These are phyloP conservation scores for Amauroascus niger DNA, from an alignment of 2,329 filamentous ascomycete species.

Conservation along the genomic window DNA sequence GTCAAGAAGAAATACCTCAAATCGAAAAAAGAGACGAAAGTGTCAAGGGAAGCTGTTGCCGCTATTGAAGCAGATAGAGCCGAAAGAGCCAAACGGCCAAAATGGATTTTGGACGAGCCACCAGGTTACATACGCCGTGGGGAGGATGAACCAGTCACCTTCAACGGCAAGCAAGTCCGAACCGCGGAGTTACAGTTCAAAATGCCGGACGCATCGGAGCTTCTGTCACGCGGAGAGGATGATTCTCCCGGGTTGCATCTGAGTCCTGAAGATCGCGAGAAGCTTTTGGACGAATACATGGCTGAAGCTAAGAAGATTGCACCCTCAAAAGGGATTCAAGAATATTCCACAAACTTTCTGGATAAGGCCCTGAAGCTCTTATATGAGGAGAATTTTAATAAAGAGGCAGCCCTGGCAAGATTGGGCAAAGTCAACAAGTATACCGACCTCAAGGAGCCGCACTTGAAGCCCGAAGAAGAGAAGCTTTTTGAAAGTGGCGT, in stretches of 20 bases:
- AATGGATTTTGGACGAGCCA: constrained; percentile 89
- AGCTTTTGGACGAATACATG: constrained; percentile 69
- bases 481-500: constrained; percentile 92
- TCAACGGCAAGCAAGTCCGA: constrained; percentile 59
- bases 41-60: constrained; percentile 68
- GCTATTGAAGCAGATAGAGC: constrained; percentile 73
- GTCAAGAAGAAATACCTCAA: constrained; percentile 67
- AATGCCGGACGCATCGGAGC: constrained; percentile 50
- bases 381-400: constrained; percentile 61
- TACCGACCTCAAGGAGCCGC: constrained; percentile 72
- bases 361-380: constrained; percentile 72
- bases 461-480: constrained; percentile 64
- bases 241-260: constrained; percentile 31
- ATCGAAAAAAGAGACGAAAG: constrained; percentile 63
- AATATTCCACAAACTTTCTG: constrained; percentile 73
- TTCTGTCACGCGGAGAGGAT: constrained; percentile 38
- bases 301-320: constrained; percentile 55
- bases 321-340: constrained; percentile 58
- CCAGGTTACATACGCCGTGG: constrained; percentile 75
- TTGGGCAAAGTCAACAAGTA: constrained; percentile 59
- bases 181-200: constrained; percentile 72
- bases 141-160: constrained; percentile 56
- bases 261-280: constrained; percentile 38
- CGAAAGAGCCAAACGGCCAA: constrained; percentile 70
- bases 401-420: constrained; percentile 58